Evolutionary conservation across 2,329 filamentous ascomycete genomes (phyloP).

Genomic region (Colletotrichum spaethianum): DNA sequence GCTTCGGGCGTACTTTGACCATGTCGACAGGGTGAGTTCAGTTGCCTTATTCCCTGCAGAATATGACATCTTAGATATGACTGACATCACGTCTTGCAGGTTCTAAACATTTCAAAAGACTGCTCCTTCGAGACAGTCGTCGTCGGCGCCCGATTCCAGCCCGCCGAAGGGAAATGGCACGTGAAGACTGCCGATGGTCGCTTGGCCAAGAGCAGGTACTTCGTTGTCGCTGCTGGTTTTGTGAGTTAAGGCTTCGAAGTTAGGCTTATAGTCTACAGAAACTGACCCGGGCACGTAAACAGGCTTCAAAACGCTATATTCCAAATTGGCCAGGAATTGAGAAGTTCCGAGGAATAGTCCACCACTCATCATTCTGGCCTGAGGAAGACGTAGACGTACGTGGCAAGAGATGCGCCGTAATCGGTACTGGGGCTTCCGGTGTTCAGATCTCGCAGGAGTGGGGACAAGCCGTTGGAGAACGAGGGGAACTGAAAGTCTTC

Average conservation of each 20-base stretch:
- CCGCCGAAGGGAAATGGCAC: conserved; percentile 61
- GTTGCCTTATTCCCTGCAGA: background rate
- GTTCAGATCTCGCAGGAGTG: conserved; percentile 76
- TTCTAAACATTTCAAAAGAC: conserved; percentile 69
- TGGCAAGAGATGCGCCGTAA: conserved; percentile 72
- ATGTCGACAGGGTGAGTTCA: conserved; percentile 63
- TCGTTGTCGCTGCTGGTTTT: conserved; percentile 69
- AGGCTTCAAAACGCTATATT: conserved; percentile 72
- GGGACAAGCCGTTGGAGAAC: conserved; percentile 58
- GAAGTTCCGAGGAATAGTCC: conserved; percentile 70
- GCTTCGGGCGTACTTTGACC: conserved; percentile 71
- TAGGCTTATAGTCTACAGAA: background rate
- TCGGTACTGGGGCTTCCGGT: conserved; percentile 76
- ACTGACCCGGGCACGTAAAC: background rate
- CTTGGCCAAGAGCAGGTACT: conserved; percentile 63
- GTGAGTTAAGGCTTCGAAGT: conserved; percentile 44
- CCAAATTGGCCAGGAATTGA: conserved; percentile 73
- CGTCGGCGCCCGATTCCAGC: conserved; percentile 65
- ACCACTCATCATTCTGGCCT: conserved; percentile 75
- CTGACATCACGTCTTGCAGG: conserved; percentile 32
- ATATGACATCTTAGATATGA: too few species aligned
- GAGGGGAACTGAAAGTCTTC: conserved; percentile 70
- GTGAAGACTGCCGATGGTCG: conserved; percentile 66
- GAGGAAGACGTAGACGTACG: conserved; percentile 68
- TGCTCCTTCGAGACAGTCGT: conserved; percentile 70